These are phyloP conservation scores for Aspergillus tamarii DNA, from an alignment of 2,329 filamentous ascomycete genomes.

Conservation along the genomic window DNA sequence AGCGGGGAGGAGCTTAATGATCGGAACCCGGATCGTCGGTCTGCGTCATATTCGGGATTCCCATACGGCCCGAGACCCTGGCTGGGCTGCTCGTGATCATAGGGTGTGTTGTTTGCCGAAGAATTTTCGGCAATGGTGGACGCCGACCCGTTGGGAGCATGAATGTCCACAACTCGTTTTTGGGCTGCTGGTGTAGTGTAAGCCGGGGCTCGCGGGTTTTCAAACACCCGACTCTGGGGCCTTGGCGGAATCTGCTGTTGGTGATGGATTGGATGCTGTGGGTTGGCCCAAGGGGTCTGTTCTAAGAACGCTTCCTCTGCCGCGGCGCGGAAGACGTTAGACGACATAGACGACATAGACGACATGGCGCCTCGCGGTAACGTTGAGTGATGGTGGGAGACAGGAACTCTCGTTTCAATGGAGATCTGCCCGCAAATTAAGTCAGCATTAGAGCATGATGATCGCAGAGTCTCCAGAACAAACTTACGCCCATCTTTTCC, in stretches of 20 bases:
- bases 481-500: slow-evolving; percentile 81
- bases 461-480: background rate
- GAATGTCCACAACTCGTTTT: slow-evolving; percentile 46
- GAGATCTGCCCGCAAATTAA: slow-evolving; percentile 28
- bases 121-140: slow-evolving; percentile 52
- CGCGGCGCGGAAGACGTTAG: slow-evolving; percentile 47
- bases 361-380: slow-evolving; percentile 35
- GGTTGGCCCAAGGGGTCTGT: slow-evolving; percentile 90
- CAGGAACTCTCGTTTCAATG: slow-evolving; percentile 30
- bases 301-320: slow-evolving; percentile 87
- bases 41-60: slow-evolving; percentile 38
- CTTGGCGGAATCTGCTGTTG: slow-evolving; percentile 46
- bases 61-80: slow-evolving; percentile 28
- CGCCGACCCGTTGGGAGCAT: slow-evolving; percentile 49
- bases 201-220: slow-evolving; percentile 38
- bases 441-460: background rate
- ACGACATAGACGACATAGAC: slow-evolving; percentile 41
- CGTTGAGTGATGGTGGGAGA: slow-evolving; percentile 30
- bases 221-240: slow-evolving; percentile 35
- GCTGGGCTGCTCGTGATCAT: slow-evolving; percentile 41
- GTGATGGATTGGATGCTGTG: slow-evolving; percentile 74
- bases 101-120: slow-evolving; percentile 48
- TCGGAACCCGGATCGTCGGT: slow-evolving; percentile 39
- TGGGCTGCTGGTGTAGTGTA: slow-evolving; percentile 49
- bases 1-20: slow-evolving; percentile 44